Conservation (phyloP, 805 yeast species). For the Schizosaccharomyces osmophilus region DNA sequence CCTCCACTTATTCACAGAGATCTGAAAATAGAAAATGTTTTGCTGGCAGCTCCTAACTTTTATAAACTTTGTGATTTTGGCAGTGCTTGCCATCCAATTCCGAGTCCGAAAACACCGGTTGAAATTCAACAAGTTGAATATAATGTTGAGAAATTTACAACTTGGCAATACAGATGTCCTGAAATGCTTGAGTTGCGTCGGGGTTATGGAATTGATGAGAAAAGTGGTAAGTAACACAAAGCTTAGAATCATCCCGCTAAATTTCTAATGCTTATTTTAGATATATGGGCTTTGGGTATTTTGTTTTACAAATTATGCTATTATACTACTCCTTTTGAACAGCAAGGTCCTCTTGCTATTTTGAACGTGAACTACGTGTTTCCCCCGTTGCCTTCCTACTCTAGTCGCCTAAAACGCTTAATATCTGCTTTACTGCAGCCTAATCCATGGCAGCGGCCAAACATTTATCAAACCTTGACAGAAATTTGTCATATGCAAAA, state of each 20-base stretch:
- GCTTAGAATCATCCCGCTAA: neutral
- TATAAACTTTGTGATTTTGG: slow-evolving; percentile 90
- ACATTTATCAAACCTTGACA: neutral
- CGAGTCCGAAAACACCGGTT: slow-evolving; percentile 16
- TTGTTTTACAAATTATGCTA: slow-evolving; percentile 74
- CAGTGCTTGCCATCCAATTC: slow-evolving; percentile 32
- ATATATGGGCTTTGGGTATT: slow-evolving; percentile 92
- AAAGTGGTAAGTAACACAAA: slow-evolving; percentile 24
- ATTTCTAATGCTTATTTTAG: neutral
- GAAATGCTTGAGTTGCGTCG: slow-evolving; percentile 83
- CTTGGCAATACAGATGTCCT: slow-evolving; percentile 87
- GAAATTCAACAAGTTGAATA: slow-evolving; percentile 53
- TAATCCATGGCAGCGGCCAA: neutral
- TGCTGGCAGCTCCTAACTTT: slow-evolving; percentile 38
- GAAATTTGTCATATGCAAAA: neutral
- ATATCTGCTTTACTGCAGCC: neutral
- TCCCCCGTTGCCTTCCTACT: neutral
- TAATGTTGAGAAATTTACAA: slow-evolving; percentile 71
- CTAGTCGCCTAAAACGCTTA: neutral
- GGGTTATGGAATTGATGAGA: slow-evolving; percentile 68
- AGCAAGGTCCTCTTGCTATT: slow-evolving; percentile 3
- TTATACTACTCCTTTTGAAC: slow-evolving; percentile 83
- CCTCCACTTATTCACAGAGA: slow-evolving; percentile 72
- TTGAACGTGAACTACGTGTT: neutral
- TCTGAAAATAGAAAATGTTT: slow-evolving; percentile 79